Base-by-base conservation (phyloP, 371 early-diverging fungal species). In the Smittium mucronatum region DNA sequence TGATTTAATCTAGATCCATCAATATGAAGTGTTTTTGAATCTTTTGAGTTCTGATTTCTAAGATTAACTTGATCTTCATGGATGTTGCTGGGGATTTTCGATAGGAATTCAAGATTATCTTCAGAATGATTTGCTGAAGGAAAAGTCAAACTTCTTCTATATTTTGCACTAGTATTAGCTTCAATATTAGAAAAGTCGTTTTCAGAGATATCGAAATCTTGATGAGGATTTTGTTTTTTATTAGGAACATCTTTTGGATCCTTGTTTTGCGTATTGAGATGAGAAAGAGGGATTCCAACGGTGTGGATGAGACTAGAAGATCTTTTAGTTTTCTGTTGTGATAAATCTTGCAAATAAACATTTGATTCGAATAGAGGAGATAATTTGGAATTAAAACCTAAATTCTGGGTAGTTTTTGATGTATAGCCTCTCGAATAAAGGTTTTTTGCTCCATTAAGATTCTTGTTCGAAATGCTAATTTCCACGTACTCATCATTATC, bases 91-190 rank as follows among this genome's bases (percentile, higher is more conserved):
- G n/a, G n/a, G n/a, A n/a, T n/a, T n/a, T n/a, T n/a, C n/a, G n/a
- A n/a, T n/a, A n/a, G n/a, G n/a, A n/a, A n/a, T 28, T 26, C 32
- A 8, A 32, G 16, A 29, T 32, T 32, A n/a, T 63, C 28, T 63
- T 63, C 63, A 26, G 29, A 26, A 63, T 29, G 5, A 11, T 16
- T 11, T 32, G n/a, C 28, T n/a, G 63, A 63, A 16, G 63, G 65
- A 33, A 30, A 65, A 16, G 65, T 65, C 33, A 30, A 17, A 32
- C 65, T 65, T 28, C 65, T n/a, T n/a, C n/a, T 21, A n/a, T 30
- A n/a, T 35, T 65, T 65, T 28, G 33, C 34, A 33, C 34, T 21
- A 33, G 63, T 8, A 8, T 47, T 8, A 15, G 47, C 47, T 15
- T 25, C 47, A 47, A 15, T 25, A 15, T 61, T 15, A 26, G 15